Percentiles rank a stretch among this genome's conserved stretches.
Evolutionary conservation across 768 basidiomycete genomes (phyloP).

Genomic region (Leccinum longicurvipes): DNA sequence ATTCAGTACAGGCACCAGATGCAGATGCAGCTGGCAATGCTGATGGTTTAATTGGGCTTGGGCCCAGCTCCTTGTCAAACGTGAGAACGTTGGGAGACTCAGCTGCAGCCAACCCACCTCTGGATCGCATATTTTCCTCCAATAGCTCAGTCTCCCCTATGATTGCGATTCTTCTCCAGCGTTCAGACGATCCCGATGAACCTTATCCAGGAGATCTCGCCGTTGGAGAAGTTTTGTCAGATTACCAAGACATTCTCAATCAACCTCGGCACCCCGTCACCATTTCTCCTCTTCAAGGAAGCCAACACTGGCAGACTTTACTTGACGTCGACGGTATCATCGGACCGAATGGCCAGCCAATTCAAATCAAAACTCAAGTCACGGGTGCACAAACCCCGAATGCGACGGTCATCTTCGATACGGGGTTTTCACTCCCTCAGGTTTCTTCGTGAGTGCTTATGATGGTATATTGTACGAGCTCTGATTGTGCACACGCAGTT

Average conservation of each 20-base stretch:
- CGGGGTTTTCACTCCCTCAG: conserved; percentile 67
- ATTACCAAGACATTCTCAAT: conserved; percentile 45
- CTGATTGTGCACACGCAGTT: conserved; percentile 30
- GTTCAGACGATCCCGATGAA: conserved; percentile 51
- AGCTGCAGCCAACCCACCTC: conserved; percentile 46
- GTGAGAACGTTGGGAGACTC: conserved; percentile 37
- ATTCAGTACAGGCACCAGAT: conserved; percentile 19
- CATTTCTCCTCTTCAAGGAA: conserved; percentile 31
- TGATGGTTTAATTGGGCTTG: conserved; percentile 52
- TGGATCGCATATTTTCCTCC: conserved; percentile 64
- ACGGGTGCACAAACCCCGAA: conserved; percentile 40
- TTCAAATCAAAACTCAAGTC: conserved; percentile 46
- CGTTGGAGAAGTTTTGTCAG: conserved; percentile 53
- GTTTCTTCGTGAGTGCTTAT: conserved; percentile 43
- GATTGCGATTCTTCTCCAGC: conserved; percentile 62
- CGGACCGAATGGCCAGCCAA: conserved; percentile 54
- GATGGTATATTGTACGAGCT: conserved; percentile 8
- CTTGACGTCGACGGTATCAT: conserved; percentile 61
- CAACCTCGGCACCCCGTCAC: conserved; percentile 53
- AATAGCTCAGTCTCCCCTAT: conserved; percentile 56
- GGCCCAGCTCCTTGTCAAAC: conserved; percentile 55
- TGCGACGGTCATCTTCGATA: conserved; percentile 62
- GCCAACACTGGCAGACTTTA: conserved; percentile 65
- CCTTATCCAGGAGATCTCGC: conserved; percentile 59
- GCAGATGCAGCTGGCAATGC: conserved; percentile 11